Conservation (phyloP, 2,329 filamentous ascomycete species). For the Aspergillus sp. region DNA sequence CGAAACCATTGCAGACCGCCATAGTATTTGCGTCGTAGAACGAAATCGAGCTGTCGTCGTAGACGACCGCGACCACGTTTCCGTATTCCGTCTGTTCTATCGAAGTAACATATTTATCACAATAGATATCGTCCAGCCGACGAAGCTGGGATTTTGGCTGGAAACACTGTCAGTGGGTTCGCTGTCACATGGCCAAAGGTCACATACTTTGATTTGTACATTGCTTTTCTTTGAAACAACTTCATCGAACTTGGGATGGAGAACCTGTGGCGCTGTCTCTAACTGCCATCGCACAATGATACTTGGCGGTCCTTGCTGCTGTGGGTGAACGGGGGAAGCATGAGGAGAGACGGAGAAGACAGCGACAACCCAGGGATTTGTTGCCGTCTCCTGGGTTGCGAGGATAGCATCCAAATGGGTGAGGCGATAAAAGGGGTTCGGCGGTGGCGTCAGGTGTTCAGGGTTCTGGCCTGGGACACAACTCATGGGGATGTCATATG, state of each 20-base stretch:
- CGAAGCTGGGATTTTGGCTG: constrained; percentile 54
- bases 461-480: constrained; percentile 21
- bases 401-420: constrained; percentile 75
- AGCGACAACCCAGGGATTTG: constrained; percentile 64
- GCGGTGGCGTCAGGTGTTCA: constrained; percentile 20
- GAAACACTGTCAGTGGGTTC: constrained; percentile 12
- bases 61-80: constrained; percentile 68
- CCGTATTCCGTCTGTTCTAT: constrained; percentile 68
- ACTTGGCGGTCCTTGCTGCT: constrained; percentile 65
- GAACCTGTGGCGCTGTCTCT: constrained; percentile 59
- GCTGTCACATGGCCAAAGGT: not conserved
- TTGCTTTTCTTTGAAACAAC: constrained; percentile 64
- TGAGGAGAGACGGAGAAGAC: constrained; percentile 64
- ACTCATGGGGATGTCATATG: constrained; percentile 28
- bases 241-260: constrained; percentile 77
- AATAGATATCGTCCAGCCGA: constrained; percentile 64
- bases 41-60: constrained; percentile 77
- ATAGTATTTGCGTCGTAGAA: constrained; percentile 75
- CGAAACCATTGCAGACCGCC: constrained; percentile 63
- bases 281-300: constrained; percentile 82
- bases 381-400: constrained; percentile 60
- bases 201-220: constrained; percentile 35
- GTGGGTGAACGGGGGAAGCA: constrained; percentile 52
- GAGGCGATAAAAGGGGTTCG: constrained; percentile 54
- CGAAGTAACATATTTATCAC: constrained; percentile 69